A percentile compares a stretch with the other conserved stretches of the same genome.
Conservation (phyloP, 2,329 filamentous ascomycete species). For the Zasmidium angulare region DNA sequence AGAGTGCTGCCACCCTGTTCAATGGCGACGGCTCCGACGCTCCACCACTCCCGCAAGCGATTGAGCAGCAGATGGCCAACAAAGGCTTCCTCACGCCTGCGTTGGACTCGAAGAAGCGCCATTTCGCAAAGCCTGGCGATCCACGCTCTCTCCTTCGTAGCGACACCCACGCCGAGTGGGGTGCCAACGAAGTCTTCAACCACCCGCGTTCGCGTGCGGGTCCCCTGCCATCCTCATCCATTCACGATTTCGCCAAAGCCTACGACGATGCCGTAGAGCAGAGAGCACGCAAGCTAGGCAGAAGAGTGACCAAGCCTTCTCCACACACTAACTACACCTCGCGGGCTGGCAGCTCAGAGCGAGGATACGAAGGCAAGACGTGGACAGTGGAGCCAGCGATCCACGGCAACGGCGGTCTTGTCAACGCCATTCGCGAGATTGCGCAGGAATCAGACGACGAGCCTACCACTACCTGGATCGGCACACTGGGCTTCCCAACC, state of each 20-base stretch:
- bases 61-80: conserved; percentile 14
- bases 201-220: conserved; percentile 76
- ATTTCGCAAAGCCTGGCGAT: conserved; percentile 52
- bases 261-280: conserved; percentile 37
- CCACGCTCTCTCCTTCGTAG: conserved; percentile 62
- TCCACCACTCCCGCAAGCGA: conserved; percentile 44
- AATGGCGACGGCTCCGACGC: conserved; percentile 28
- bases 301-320: conserved; percentile 23
- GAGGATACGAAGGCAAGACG: conserved; percentile 67
- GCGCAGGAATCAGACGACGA: conserved; percentile 58
- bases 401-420: conserved; percentile 88
- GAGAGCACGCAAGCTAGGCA: conserved; percentile 12
- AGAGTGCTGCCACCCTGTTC: conserved; percentile 41
- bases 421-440: conserved; percentile 79
- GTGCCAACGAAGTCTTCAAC: conserved; percentile 58
- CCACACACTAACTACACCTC: conserved; percentile 22
- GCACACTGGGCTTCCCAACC: conserved; percentile 90
- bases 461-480: conserved; percentile 82
- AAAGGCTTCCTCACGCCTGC: conserved; percentile 48
- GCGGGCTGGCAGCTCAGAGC: conserved; percentile 39
- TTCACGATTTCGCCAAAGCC: conserved; percentile 65
- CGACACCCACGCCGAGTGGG: conserved; percentile 78
- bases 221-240: conserved; percentile 71
- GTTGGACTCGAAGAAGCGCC: conserved; percentile 47
- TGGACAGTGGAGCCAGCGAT: conserved; percentile 84